Base-by-base conservation (phyloP, 2,329 filamentous ascomycete species). In the Ceratocystis eucalypticola region DNA sequence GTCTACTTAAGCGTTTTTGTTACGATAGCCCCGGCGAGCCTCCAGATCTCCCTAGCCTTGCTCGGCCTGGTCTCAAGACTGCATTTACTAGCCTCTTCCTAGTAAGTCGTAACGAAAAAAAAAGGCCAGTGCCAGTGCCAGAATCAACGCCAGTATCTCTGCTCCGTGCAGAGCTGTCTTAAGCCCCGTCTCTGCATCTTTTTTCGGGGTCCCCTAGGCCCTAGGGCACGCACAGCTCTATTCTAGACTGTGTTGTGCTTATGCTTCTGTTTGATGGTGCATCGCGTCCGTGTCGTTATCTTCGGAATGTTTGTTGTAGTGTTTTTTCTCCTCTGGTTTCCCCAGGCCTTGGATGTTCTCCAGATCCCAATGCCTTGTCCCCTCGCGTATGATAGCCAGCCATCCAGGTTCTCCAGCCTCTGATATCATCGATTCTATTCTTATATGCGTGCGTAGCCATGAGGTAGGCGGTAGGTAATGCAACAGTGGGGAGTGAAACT, bases 161-260 rank as follows among this genome's bases (percentile, higher is more conserved):
- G 46, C 46, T 8, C 46, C 46, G 46, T 50, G 46, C 46, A 48
- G 45, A 8, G n/a, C 17, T 20, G 15, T 50, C 6, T 20, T 20
- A 50, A 50, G 46, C 4, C 46, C 22, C 22, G 3, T 5, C 22
- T 30, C 30, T 57, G 53, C 22, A 30, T 28, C 3, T 30, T 57
- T 57, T 12, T 30, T 57, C 53, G 53, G 53, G 53, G 53, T 57
- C 53, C 25, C 53, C 53, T 57, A 57, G 53, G 25, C 53, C 37
- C 25, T 28, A 22, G 25, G 17, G 53, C 53, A 57, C 53, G 25
- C 53, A 33, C 53, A 17, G n/a, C 17, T 22, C 46, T 50, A 10
- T 41, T 12, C 37, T 41, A 41, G 37, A 20, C 22, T 50, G n/a
- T 20, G 6, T 20, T 10, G 46, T 20, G n/a, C 17, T 48, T 4